Evolutionary conservation across 2,329 filamentous ascomycete genomes (phyloP).

Genomic region (Amauroascus niger): DNA sequence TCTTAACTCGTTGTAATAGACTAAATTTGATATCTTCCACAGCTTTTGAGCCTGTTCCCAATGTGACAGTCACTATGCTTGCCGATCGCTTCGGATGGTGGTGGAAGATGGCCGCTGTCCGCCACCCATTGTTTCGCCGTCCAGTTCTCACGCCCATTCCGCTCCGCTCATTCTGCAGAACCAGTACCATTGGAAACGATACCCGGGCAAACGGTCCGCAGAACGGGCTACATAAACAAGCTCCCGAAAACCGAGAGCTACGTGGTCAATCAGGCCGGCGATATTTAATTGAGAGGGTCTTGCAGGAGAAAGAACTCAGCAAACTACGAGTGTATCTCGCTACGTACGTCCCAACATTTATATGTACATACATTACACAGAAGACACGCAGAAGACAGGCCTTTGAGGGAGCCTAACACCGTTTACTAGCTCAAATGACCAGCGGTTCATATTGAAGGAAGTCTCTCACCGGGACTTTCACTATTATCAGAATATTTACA

Average conservation of each 20-base stretch:
- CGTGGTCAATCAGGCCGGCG: neutral
- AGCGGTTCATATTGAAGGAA: conserved; percentile 19
- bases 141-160: neutral
- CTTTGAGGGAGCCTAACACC: neutral
- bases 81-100: neutral
- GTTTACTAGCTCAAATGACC: conserved; percentile 6
- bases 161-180: neutral
- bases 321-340: conserved; percentile 7
- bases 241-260: neutral
- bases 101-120: neutral
- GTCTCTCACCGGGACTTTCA: conserved; percentile 9
- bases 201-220: neutral
- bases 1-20: too few species aligned
- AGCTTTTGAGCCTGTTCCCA: too few species aligned
- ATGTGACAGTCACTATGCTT: neutral
- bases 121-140: neutral
- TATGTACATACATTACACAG: neutral
- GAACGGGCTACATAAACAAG: neutral
- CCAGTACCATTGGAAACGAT: neutral
- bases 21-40: too few species aligned
- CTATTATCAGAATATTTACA: conserved; percentile 8
- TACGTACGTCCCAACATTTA: neutral
- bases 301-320: conserved; percentile 2
- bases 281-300: conserved; percentile 26
- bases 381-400: neutral